Conservation (phyloP, 2,329 filamentous ascomycete species). For the Monosporascus sp. region DNA sequence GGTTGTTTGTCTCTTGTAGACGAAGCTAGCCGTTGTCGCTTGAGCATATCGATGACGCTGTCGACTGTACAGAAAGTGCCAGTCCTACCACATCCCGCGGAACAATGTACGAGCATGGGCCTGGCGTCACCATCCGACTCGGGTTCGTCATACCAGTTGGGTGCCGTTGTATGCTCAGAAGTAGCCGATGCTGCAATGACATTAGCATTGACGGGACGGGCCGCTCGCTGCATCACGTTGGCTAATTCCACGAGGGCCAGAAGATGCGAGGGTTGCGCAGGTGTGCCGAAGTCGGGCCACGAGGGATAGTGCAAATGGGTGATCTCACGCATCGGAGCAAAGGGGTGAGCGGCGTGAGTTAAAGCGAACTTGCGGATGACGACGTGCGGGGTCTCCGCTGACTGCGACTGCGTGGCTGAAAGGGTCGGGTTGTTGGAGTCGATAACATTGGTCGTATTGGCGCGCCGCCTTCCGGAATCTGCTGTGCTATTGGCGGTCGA, state of each 20-base stretch:
- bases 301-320: slow-evolving; percentile 90
- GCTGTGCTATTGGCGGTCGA: slow-evolving; percentile 19
- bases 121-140: slow-evolving; percentile 47
- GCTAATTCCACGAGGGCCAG: slow-evolving; percentile 85
- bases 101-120: slow-evolving; percentile 90
- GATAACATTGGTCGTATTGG: slow-evolving; percentile 46
- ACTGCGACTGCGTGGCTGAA: slow-evolving; percentile 17
- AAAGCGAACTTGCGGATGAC: slow-evolving; percentile 83
- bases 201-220: slow-evolving; percentile 40
- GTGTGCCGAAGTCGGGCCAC: slow-evolving; percentile 97
- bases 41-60: slow-evolving; percentile 92
- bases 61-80: slow-evolving; percentile 97
- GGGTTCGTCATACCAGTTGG: slow-evolving; percentile 54
- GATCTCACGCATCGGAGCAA: slow-evolving; percentile 82
- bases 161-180: slow-evolving; percentile 24
- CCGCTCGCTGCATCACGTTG: slow-evolving; percentile 63
- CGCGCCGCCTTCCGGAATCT: slow-evolving; percentile 44
- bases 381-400: slow-evolving; percentile 63
- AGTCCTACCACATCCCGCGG: slow-evolving; percentile 89
- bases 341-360: slow-evolving; percentile 70
- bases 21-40: slow-evolving; percentile 60
- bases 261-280: slow-evolving; percentile 81
- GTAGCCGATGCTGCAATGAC: slow-evolving; percentile 27
- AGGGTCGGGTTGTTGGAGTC: slow-evolving; percentile 28
- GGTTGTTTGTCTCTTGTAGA: slow-evolving; percentile 14